Base-by-base conservation (phyloP, 1,139 yeast genomes). In the Taphrina flavorubra region DNA sequence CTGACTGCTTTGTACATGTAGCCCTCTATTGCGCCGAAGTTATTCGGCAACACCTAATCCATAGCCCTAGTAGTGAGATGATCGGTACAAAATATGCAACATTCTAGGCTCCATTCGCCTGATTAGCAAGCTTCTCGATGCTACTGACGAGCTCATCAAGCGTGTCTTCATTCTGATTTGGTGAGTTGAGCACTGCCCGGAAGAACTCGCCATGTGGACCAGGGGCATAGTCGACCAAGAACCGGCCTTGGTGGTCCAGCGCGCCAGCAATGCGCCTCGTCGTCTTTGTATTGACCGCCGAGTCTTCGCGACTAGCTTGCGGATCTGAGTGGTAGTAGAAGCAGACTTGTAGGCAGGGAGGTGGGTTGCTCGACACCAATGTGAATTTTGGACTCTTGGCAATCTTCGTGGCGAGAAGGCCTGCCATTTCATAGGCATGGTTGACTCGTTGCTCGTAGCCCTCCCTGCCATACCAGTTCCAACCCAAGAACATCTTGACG, bases 261-360 rank as follows among this genome's bases (percentile, higher is more conserved):
- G 81, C 82, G n/a, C 84, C 76, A 1, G 90, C 89, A 68, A 90
- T 87, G 72, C 74, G 78, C 63, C 94, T 80, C 0, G 96, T 90
- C n/a, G 81, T 79, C 18, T 76, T 78, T 0, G 94, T 87, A n/a
- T 70, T 69, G 13, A 34, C 46, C n/a, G 65, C 51, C 16, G 71
- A 61, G 34, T 68, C 68, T 6, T 72, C 74, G 1, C 74, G 72
- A 51, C 78, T 46, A 6, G 60, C 75, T 1, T 75, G 71, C 0
- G 79, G 78, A 16, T 71, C 71, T 0, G 89, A 87, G 51, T 84
- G 82, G 77, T 85, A 89, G 77, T 87, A 89, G 79, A 90, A 90
- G 73, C 97, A 90, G 1, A 90, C 92, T 78, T 90, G 97, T 69
- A 90, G 79, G 75, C 96, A 89, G 46, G 91, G 90, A 2, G 94